Base-by-base conservation (phyloP, 2,329 filamentous ascomycete species). In the Knufia petricola region DNA sequence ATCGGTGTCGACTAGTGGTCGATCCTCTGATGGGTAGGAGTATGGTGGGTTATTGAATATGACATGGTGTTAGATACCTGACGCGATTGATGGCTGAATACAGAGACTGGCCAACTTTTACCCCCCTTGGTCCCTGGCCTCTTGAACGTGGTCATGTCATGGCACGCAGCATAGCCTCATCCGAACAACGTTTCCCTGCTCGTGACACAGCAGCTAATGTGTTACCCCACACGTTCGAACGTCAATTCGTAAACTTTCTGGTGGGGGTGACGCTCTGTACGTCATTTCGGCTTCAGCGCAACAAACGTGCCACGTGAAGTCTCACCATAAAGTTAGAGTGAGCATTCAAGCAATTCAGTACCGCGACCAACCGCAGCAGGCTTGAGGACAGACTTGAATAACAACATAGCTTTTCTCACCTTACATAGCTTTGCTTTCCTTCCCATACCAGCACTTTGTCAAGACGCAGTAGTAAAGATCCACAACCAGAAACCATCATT, bases 141-240 rank as follows among this genome's bases (percentile, higher is more conserved):
- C n/a, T n/a, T n/a, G n/a, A n/a, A n/a, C n/a, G n/a, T n/a, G n/a
- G n/a, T n/a, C n/a, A n/a, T n/a, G n/a, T n/a, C n/a, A n/a, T n/a
- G n/a, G n/a, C n/a, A n/a, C n/a, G n/a, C n/a, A n/a, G n/a, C n/a
- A n/a, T n/a, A n/a, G n/a, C n/a, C n/a, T n/a, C n/a, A n/a, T n/a
- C n/a, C n/a, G n/a, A n/a, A n/a, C n/a, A n/a, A n/a, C 26, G 12
- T 28, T 6, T 28, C 26, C 26, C 26, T 28, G 26, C 26, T 12
- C 6, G 6, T 28, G 26, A 6, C 12, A 28, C 26, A 6, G 26
- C 26, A 28, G 6, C 12, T n/a, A n/a, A n/a, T 28, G 26, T 28
- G 26, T 12, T 28, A 28, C 44, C 44, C 44, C 32, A 47, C 44
- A 38, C 19, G 44, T 39, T 47, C 44, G 44, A 21, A 28, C n/a